Evolutionary conservation across 371 early-diverging fungal genomes (phyloP).

Genomic region (Rhizomucor miehei): DNA sequence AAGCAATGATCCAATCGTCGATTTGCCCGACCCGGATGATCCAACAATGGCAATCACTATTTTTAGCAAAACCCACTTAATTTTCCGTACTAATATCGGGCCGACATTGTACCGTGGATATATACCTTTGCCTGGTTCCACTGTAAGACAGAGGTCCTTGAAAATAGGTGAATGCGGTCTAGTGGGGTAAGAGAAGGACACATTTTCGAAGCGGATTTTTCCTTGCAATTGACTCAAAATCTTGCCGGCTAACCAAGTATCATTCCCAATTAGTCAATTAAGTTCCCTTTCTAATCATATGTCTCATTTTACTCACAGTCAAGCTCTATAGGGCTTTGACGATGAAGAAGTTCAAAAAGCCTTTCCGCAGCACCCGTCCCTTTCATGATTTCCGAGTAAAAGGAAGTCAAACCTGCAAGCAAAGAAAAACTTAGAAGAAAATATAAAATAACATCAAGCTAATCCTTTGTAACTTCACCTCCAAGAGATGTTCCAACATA

Average conservation of each 20-base stretch:
- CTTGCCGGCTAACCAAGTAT: slow-evolving; percentile 25
- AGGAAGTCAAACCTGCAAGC: slow-evolving; percentile 60
- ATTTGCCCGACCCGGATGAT: slow-evolving; percentile 74
- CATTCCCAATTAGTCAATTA: too few species aligned
- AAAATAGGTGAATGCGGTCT: slow-evolving; percentile 64
- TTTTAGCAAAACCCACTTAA: neutral
- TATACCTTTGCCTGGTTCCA: slow-evolving; percentile 61
- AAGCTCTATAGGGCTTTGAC: slow-evolving; percentile 48
- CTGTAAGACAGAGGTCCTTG: slow-evolving; percentile 56
- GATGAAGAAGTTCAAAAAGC: slow-evolving; percentile 67
- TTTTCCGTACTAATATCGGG: neutral
- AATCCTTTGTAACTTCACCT: too few species aligned
- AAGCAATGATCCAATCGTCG: slow-evolving; percentile 65
- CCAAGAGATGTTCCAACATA: slow-evolving; percentile 74
- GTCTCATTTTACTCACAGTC: slow-evolving; percentile 19
- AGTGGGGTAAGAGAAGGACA: slow-evolving; percentile 71
- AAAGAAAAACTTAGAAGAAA: neutral
- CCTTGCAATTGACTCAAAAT: slow-evolving; percentile 45
- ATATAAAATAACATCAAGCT: neutral
- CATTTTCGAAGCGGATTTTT: slow-evolving; percentile 61
- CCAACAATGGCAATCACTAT: slow-evolving; percentile 58
- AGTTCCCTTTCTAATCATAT: too few species aligned
- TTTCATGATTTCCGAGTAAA: slow-evolving; percentile 83
- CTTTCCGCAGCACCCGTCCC: slow-evolving; percentile 78
- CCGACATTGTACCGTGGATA: too few species aligned